Percentiles rank a stretch among this genome's conserved stretches.
phyloP scores from a whole-genome alignment of 2,329 filamentous ascomycete genomes.

The Paramyrothecium sp. region DNA sequence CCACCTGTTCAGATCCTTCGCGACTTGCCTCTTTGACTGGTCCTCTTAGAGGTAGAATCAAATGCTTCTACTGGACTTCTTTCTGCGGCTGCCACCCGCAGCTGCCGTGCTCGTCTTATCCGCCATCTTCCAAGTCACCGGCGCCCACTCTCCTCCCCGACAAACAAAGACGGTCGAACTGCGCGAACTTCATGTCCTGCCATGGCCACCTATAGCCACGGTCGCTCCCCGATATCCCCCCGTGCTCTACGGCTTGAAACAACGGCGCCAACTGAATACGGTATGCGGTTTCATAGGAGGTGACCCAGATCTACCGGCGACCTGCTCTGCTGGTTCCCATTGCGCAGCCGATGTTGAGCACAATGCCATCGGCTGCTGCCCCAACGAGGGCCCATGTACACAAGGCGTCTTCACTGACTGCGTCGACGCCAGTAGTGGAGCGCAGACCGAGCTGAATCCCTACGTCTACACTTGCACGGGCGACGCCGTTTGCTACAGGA shows the following conservation, averaged over 20 bases:
- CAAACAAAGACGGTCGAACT: conserved; percentile 36
- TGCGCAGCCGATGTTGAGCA: conserved; percentile 52
- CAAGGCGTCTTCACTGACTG: conserved; percentile 57
- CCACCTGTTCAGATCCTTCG: no score
- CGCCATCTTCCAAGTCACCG: conserved; percentile 26
- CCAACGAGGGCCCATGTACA: conserved; percentile 48
- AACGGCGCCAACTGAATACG: conserved; percentile 47
- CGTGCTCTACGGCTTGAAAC: conserved; percentile 23
- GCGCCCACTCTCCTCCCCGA: conserved; percentile 38
- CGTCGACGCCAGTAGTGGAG: conserved; percentile 48
- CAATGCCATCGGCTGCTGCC: conserved; percentile 55
- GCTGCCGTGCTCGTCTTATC: conserved; percentile 32
- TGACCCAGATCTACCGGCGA: conserved; percentile 50
- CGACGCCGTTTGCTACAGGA: conserved; percentile 52
- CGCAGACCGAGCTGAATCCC: conserved; percentile 51
- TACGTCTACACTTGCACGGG: conserved; percentile 57
- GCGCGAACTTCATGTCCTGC: conserved; percentile 35
- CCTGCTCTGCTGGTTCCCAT: conserved; percentile 56
- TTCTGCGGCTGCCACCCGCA: conserved; percentile 33
- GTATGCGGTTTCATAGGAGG: conserved; percentile 59
- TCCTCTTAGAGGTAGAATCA: neutral
- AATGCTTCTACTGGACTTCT: conserved; percentile 25
- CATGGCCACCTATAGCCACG: conserved; percentile 38
- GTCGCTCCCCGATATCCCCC: conserved; percentile 29
- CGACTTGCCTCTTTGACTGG: neutral